A percentile compares a stretch with the other conserved stretches of the same genome.
These are phyloP conservation scores for Corylus heterophylla DNA, from an alignment of 306 rosid species.

Conservation along the genomic window DNA sequence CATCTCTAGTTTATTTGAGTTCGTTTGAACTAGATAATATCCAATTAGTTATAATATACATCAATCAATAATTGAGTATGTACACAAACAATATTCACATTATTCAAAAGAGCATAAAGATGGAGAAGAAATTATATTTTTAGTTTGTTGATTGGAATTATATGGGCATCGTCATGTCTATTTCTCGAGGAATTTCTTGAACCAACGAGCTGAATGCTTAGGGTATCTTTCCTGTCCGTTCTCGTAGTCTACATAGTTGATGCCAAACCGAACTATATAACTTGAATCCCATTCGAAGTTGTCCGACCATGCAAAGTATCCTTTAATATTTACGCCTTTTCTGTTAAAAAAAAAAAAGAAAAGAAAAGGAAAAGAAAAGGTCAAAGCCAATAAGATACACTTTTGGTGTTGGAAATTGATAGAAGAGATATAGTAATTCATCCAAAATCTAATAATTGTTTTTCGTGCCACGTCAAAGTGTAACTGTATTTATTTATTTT, in stretches of 20 bases:
- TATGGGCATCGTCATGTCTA: neutral
- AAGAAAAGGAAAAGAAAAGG: neutral
- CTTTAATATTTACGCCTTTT: conserved; percentile 62
- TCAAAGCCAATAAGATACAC: neutral
- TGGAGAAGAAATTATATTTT: too few species aligned
- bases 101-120: too few species aligned
- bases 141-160: neutral
- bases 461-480: too few species aligned
- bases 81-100: conserved; percentile 16
- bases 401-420: too few species aligned
- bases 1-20: too few species aligned
- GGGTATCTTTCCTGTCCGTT: conserved; percentile 47
- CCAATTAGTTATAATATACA: too few species aligned
- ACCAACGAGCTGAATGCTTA: conserved; percentile 65
- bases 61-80: conserved; percentile 8
- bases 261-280: conserved; percentile 57
- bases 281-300: conserved; percentile 62
- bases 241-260: conserved; percentile 57
- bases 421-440: too few species aligned
- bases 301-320: conserved; percentile 78
- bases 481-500: too few species aligned
- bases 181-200: conserved; percentile 48
- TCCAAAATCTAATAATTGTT: too few species aligned
- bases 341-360: conserved; percentile 18
- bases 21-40: too few species aligned